A percentile compares a stretch with the other conserved stretches of the same genome.
These are phyloP conservation scores for Saccharomycopsis sp. DNA, from an alignment of 805 yeast genomes.

Conservation along the genomic window DNA sequence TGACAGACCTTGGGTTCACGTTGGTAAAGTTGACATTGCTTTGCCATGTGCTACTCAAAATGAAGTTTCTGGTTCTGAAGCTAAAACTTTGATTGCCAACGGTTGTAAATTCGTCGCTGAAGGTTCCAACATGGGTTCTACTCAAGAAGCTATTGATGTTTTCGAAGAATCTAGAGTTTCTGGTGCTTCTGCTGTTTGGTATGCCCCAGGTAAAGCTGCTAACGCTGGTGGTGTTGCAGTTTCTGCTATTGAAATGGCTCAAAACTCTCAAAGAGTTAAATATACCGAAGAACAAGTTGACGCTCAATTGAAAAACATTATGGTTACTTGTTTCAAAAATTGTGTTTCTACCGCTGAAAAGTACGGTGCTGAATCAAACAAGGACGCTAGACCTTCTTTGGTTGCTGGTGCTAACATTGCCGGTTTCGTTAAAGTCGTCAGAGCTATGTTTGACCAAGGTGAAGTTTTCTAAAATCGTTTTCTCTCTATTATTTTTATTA, in stretches of 20 bases:
- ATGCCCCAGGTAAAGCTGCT: conserved; percentile 99
- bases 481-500: neutral
- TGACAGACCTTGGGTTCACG: conserved; percentile 94
- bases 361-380: conserved; percentile 63
- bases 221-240: conserved; percentile 99
- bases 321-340: conserved; percentile 88
- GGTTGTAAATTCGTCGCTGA: conserved; percentile 94
- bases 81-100: conserved; percentile 84
- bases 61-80: conserved; percentile 96
- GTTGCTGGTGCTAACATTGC: conserved; percentile 99
- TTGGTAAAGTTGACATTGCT: conserved; percentile 89
- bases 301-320: conserved; percentile 79
- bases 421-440: conserved; percentile 97
- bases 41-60: conserved; percentile 98
- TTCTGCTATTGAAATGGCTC: conserved; percentile 98
- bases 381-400: conserved; percentile 78
- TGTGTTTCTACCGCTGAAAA: conserved; percentile 82
- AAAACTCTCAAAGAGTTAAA: conserved; percentile 87
- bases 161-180: conserved; percentile 75
- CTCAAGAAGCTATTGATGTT: conserved; percentile 92
- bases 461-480: conserved; percentile 40
- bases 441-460: conserved; percentile 97
- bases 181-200: conserved; percentile 65
- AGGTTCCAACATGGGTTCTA: conserved; percentile 99
- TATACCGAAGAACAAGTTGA: conserved; percentile 96